Evolutionary conservation across 257 asterid genomes (phyloP), one percentile per base, ranked within the genome.

Genomic region (Solanum peruvianum): DNA sequence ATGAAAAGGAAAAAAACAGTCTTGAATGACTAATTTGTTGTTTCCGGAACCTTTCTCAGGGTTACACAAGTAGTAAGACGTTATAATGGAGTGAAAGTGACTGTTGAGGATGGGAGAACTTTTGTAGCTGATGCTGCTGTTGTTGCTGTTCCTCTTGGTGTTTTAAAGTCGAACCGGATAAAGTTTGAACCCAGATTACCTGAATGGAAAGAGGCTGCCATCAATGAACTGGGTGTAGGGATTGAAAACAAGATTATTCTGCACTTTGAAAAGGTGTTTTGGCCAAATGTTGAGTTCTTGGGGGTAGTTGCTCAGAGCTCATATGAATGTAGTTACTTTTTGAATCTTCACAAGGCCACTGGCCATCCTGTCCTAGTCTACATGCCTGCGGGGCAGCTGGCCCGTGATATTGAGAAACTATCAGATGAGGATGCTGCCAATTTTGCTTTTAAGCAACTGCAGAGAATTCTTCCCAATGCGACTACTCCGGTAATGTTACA

Each of bases 211-310:
- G 99, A 97, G 90, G 92, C 90, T 83, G 99, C 99, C 44, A 96
- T 97, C 76, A 91, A 90, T 37, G 97, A 95, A 62, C 95, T 97
- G 29, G 99, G 98, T 77, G 92, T 96, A 49, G 99, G 99, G 85
- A 92, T 96, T n/a, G 99, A 97, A 92, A 97, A 97, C 93, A 97
- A 97, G 93, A 97, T 97, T 76, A 86, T 94, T 89, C 69, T 97
- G 90, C 96, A 93, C 90, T 97, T 96, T 58, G 94, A 92, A 62
- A 86, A 92, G 56, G 98, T 97, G 31, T 96, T 97, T 87, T 97
- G 99, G 99, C 99, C 99, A 42, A 97, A 96, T 56, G 99, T 97
- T 11, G 99, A 97, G 91, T 97, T 97, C 90, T 85, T 97, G 92
- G 99, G 99, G 69, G 95, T 97, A 81, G 99, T 97, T 87, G 96